Conservation (phyloP, 2,329 filamentous ascomycete genomes). For the Fusarium nygamai region DNA sequence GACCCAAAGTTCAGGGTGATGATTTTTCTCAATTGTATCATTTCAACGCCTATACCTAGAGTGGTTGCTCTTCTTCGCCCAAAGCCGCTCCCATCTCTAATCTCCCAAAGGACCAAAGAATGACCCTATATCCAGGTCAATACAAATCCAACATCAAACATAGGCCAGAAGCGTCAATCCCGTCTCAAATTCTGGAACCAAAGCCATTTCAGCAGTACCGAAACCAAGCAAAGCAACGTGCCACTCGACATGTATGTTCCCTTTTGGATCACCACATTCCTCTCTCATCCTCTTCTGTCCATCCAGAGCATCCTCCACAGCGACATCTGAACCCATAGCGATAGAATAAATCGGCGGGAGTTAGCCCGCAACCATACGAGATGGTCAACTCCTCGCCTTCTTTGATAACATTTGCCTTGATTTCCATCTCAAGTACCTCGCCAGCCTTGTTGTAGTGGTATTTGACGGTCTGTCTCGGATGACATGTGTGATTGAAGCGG, state of each 20-base stretch:
- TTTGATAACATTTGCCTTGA: constrained; percentile 47
- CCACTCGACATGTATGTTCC: not conserved
- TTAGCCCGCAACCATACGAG: constrained; percentile 53
- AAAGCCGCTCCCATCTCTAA: not conserved
- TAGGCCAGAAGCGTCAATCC: not conserved
- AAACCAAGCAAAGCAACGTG: not conserved
- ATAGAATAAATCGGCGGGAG: constrained; percentile 50
- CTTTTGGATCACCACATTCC: constrained; percentile 19
- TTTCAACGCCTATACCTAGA: not conserved
- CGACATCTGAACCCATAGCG: constrained; percentile 64
- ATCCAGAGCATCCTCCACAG: constrained; percentile 57
- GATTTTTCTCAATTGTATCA: not conserved
- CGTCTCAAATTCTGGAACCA: not conserved
- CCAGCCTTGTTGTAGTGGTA: constrained; percentile 53
- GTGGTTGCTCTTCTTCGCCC: not conserved
- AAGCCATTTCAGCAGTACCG: not conserved
- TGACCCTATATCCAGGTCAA: not conserved
- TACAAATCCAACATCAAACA: not conserved
- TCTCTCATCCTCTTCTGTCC: constrained; percentile 21
- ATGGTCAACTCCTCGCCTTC: constrained; percentile 63
- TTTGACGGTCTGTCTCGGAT: constrained; percentile 52
- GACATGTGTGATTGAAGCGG: constrained; percentile 69
- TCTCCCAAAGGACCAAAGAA: not conserved
- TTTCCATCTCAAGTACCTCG: constrained; percentile 54
- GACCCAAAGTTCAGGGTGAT: not conserved